Evolutionary conservation across 805 yeast genomes (phyloP).

Genomic region (Wickerhamiella sergipiensis): DNA sequence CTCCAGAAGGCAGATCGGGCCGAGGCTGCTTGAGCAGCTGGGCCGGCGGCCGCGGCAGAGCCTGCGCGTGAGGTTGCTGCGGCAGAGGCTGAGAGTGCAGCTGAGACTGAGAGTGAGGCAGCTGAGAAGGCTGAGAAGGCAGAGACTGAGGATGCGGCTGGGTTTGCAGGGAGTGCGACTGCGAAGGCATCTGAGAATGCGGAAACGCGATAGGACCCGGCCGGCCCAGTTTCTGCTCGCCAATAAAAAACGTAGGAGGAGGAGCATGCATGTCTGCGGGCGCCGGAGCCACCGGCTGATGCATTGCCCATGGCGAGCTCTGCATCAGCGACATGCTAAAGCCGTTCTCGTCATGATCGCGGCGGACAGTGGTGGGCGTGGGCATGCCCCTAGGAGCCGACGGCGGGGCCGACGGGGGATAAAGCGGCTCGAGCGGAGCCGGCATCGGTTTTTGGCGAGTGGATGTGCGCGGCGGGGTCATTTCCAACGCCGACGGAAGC

Average conservation of each 20-base stretch:
- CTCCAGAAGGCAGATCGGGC: not conserved
- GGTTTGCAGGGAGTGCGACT: no score
- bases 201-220: not conserved
- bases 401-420: not conserved
- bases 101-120: not conserved
- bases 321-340: not conserved
- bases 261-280: not conserved
- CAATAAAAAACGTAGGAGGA: not conserved
- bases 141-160: no score
- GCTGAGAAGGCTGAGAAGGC: not conserved
- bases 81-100: not conserved
- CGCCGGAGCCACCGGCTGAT: not conserved
- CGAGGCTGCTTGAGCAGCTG: not conserved
- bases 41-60: not conserved
- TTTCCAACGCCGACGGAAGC: constrained; percentile 25
- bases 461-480: constrained; percentile 23
- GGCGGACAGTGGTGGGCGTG: not conserved
- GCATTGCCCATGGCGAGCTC: not conserved
- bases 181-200: not conserved
- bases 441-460: constrained; percentile 3
- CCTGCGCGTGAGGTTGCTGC: not conserved
- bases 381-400: not conserved
- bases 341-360: not conserved
- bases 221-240: not conserved
- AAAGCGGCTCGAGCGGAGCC: not conserved